Percentiles rank a stretch among this genome's conserved stretches.
Conservation (phyloP, 768 basidiomycete genomes). For the Russula dissimulans region DNA sequence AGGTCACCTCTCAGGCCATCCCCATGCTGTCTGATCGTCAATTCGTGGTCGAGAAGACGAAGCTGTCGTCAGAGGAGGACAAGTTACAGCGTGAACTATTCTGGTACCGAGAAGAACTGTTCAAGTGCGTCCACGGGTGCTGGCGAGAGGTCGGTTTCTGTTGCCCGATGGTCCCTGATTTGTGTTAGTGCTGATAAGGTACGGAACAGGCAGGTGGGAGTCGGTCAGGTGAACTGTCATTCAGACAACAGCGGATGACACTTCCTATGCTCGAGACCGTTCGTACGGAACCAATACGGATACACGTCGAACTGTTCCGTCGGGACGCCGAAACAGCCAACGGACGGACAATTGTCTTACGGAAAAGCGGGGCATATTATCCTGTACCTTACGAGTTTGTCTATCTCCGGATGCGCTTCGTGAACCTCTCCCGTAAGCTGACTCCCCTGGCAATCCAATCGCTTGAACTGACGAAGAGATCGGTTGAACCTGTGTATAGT, state of each 20-base stretch:
- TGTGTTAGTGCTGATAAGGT: neutral
- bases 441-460: neutral
- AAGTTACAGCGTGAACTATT: conserved; percentile 70
- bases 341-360: conserved; percentile 19
- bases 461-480: neutral
- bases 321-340: conserved; percentile 13
- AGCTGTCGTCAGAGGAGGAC: conserved; percentile 49
- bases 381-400: conserved; percentile 55
- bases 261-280: conserved; percentile 71
- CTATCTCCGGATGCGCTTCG: conserved; percentile 45
- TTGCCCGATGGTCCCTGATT: neutral
- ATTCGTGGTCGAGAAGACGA: conserved; percentile 77
- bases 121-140: conserved; percentile 53
- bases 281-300: conserved; percentile 53
- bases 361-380: conserved; percentile 36
- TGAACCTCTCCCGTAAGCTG: conserved; percentile 59
- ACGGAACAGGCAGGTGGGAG: conserved; percentile 59
- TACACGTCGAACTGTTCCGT: conserved; percentile 34
- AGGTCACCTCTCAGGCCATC: conserved; percentile 54
- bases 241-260: conserved; percentile 72
- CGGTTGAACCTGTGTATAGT: conserved; percentile 34
- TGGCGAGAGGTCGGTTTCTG: conserved; percentile 74
- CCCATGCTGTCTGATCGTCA: conserved; percentile 84
- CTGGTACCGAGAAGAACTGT: conserved; percentile 91
- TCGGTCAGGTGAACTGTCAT: conserved; percentile 65